Base-by-base conservation (phyloP, 441 rosid genomes). In the Theobroma grandiflorum region DNA sequence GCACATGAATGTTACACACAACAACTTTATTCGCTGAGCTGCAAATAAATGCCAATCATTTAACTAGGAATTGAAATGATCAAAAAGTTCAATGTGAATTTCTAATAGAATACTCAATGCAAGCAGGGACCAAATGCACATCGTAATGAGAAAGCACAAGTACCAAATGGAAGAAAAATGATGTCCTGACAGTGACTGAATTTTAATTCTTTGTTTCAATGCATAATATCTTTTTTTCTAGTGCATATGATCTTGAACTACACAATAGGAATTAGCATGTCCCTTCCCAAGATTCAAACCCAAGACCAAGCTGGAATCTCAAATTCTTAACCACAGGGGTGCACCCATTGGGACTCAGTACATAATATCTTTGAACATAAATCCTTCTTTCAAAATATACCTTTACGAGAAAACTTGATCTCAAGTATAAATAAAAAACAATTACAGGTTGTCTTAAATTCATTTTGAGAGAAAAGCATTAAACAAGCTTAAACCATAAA, bases 1-100 rank as follows among this genome's bases (percentile, higher is more conserved):
- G 95, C 78, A 95, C 99, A 22, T 96, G 99, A 82, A 94, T 92
- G 88, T 95, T 96, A 83, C 98, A 96, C 72, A 95, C 35, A 69
- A 91, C 92, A 70, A 96, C 95, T 83, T 88, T 92, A 74, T 75
- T 82, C 43, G 81, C 65, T 37, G 89, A 81, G 82, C 98, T 95
- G 94, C 89, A 87, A 78, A 88, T 72, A 74, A 82, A 75, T 63
- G 47, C 58, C 63, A 49, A 50, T 53, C 81, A 61, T 78, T 26
- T 33, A 77, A 12, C 78, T 53, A 76, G 80, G 45, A 65, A 84
- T 77, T 38, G 47, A 78, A 76, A 47, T 10, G 26, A 52, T 40
- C n/a, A 42, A 33, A 79, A 76, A 69, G 12, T 74, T 63, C 69
- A 55, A 66, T 18, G 16, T 22, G 12, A 4, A 66, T 6, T 76